A percentile compares a stretch with the other conserved stretches of the same genome.
phyloP scores from a whole-genome alignment of 345 rosid genomes.

The Hevea brasiliensis region DNA sequence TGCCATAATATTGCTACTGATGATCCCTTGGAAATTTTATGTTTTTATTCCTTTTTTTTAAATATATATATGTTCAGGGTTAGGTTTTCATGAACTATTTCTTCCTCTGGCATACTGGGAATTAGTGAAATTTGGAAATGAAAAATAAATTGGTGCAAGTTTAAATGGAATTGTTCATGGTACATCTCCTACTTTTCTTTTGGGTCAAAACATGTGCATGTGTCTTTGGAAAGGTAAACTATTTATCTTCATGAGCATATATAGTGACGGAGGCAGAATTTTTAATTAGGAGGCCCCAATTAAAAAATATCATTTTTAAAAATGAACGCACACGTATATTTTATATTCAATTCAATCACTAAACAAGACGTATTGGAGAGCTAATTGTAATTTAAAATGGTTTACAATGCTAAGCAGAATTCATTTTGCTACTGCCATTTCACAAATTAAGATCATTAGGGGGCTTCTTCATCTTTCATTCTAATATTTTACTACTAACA shows the following conservation, averaged over 20 bases:
- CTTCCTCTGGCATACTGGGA: not conserved
- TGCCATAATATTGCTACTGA: not conserved
- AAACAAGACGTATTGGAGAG: too few species aligned
- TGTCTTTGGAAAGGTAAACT: not conserved
- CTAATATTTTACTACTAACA: too few species aligned
- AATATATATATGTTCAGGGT: not conserved
- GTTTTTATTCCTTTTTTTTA: not conserved
- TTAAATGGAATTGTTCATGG: not conserved
- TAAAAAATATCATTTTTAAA: too few species aligned
- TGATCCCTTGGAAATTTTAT: not conserved
- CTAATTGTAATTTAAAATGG: too few species aligned
- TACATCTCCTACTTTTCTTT: not conserved
- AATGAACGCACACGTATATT: too few species aligned
- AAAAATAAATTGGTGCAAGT: not conserved
- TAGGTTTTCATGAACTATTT: not conserved
- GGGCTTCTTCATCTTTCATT: too few species aligned
- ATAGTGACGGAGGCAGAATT: too few species aligned
- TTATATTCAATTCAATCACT: too few species aligned
- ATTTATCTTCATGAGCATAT: not conserved
- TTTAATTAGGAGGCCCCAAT: too few species aligned
- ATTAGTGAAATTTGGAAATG: slow-evolving; percentile 5
- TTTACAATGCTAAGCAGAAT: too few species aligned
- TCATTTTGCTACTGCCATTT: too few species aligned
- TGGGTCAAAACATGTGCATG: not conserved
- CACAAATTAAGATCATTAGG: too few species aligned